These are phyloP conservation scores for Besnoitia besnoiti DNA, from an alignment of 169 alveolate genomes.

Conservation along the genomic window DNA sequence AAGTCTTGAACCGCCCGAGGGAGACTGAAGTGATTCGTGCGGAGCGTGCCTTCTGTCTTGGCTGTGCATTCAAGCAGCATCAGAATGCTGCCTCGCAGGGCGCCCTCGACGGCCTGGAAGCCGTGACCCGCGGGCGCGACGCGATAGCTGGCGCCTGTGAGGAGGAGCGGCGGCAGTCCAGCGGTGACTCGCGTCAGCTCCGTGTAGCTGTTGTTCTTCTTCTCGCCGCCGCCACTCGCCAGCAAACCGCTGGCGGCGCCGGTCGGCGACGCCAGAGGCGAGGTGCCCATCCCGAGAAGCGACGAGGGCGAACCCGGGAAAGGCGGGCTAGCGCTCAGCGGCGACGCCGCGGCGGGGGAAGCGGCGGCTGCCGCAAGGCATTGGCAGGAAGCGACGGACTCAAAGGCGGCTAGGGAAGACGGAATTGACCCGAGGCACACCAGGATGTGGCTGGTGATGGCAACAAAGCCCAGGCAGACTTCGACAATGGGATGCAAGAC, in stretches of 20 bases:
- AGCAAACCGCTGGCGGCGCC: background rate
- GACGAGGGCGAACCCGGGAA: background rate
- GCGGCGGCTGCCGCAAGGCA: background rate
- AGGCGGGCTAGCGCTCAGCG: background rate
- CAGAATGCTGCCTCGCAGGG: slow-evolving; percentile 43
- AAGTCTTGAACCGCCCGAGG: slow-evolving; percentile 54
- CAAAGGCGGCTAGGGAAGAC: background rate
- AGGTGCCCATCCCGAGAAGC: no score
- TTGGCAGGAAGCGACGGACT: background rate
- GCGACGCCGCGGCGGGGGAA: background rate
- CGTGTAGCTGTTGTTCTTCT: background rate
- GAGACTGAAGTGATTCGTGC: slow-evolving; percentile 24
- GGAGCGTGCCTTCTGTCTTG: background rate
- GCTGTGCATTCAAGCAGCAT: slow-evolving; percentile 51
- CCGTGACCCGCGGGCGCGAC: slow-evolving; percentile 36
- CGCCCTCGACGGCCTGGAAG: slow-evolving; percentile 43
- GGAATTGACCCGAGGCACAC: background rate
- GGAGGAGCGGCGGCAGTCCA: slow-evolving; percentile 54
- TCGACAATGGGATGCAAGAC: slow-evolving; percentile 24
- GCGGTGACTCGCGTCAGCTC: background rate
- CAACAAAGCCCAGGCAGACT: background rate
- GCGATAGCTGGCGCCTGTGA: slow-evolving; percentile 52
- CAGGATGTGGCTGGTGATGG: background rate
- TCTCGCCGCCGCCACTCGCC: background rate
- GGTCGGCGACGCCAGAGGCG: background rate